These are phyloP conservation scores for Sanghuangporus baumii DNA, from an alignment of 1,284 basidiomycete species.

Conservation along the genomic window DNA sequence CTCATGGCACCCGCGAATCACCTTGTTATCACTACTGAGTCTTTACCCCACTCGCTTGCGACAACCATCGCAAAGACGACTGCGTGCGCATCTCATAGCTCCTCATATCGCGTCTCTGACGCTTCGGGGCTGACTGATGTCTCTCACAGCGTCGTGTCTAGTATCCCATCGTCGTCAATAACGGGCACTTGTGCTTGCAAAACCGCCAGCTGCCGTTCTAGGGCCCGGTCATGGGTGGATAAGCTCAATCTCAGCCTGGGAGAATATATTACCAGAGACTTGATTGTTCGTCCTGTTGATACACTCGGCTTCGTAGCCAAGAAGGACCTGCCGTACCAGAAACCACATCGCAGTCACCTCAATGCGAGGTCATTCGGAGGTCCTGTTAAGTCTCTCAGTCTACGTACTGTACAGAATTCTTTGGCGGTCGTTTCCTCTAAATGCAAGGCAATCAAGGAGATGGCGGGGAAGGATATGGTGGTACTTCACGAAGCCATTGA, in stretches of 20 bases:
- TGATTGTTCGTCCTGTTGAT: slow-evolving; percentile 12
- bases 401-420: slow-evolving; percentile 8
- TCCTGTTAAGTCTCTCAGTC: slow-evolving; percentile 6
- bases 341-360: background rate
- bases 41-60: background rate
- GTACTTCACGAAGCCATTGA: slow-evolving; percentile 14
- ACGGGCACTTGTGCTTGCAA: background rate
- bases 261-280: slow-evolving; percentile 9
- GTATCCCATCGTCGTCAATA: background rate
- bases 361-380: background rate
- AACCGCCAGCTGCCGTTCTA: background rate
- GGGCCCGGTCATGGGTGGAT: background rate
- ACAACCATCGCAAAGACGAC: slow-evolving; percentile 3
- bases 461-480: slow-evolving; percentile 10
- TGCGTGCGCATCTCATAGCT: background rate
- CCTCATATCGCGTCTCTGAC: background rate
- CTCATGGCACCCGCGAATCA: background rate
- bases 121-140: background rate
- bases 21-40: background rate
- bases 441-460: slow-evolving; percentile 12
- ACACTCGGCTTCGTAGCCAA: background rate
- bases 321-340: background rate
- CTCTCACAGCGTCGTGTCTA: background rate
- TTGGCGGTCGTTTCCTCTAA: slow-evolving; percentile 4
- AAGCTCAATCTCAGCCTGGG: slow-evolving; percentile 8